Evolutionary conservation across 2,329 filamentous ascomycete genomes (phyloP), one percentile per base, ranked within the genome.

Genomic region (Apiospora kogelbergensis): DNA sequence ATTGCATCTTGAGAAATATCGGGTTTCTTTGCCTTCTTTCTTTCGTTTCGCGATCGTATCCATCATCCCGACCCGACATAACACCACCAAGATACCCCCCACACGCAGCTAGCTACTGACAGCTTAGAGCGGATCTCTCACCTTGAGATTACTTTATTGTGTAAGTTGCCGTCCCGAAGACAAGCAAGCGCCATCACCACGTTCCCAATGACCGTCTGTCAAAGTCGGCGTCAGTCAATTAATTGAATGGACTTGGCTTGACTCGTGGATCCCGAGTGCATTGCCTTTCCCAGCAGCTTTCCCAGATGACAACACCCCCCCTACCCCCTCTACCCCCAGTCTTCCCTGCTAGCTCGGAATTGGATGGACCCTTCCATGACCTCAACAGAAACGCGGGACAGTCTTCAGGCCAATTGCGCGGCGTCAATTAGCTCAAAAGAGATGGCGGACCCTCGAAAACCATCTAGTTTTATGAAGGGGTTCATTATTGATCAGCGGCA

Each of bases 301-400:
- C 30, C 53, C 53, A 60, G 53, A 60, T 60, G 53, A 60, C 53
- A 60, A 60, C 42, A 45, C 53, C 53, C 53, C 48, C 53, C n/a
- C n/a, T n/a, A n/a, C n/a, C n/a, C n/a, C n/a, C n/a, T n/a, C n/a
- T n/a, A n/a, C n/a, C n/a, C n/a, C n/a, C 30, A 33, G 48, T 26
- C 3, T 30, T 60, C 53, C 53, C 30, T 33, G 53, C 53, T 60
- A 60, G 53, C 53, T 33, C 30, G 26, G 30, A 33, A 60, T 37
- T 60, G 30, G 30, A 60, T 60, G 53, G 53, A 60, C 53, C 53
- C 53, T 37, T 37, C 30, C 53, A 37, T 60, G 26, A 37, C 53
- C 53, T 60, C 53, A 60, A 60, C 53, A 60, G 53, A 60, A 60
- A 60, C 26, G 53, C 53, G 53, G 53, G 53, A 60, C 26, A 20